These are phyloP conservation scores for Hymenoscyphus linearis DNA, from an alignment of 2,329 filamentous ascomycete genomes.

Conservation along the genomic window DNA sequence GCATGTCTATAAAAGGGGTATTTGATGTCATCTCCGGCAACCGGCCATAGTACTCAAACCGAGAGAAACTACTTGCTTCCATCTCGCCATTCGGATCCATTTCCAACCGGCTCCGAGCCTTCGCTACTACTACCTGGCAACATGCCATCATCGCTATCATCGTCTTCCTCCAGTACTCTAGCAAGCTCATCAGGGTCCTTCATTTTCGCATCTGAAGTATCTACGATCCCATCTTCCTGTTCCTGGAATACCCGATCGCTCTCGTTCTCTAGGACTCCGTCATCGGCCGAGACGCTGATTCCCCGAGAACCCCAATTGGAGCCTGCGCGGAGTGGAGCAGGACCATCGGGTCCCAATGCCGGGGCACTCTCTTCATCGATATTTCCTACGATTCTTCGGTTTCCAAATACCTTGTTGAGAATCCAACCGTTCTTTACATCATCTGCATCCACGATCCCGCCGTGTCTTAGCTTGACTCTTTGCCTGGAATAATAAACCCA, in stretches of 20 bases:
- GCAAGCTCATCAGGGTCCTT: constrained; percentile 61
- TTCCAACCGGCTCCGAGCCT: constrained; percentile 17
- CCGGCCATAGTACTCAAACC: too few species aligned
- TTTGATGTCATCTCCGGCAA: neutral
- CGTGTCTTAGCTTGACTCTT: constrained; percentile 84
- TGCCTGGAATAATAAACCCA: constrained; percentile 96
- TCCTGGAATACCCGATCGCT: constrained; percentile 37
- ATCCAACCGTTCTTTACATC: constrained; percentile 84
- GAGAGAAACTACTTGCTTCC: constrained; percentile 9
- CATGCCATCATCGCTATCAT: constrained; percentile 28
- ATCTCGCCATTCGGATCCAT: constrained; percentile 27
- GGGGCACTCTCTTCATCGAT: constrained; percentile 22
- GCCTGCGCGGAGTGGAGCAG: neutral
- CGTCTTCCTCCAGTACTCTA: constrained; percentile 52
- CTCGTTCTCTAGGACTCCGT: constrained; percentile 49
- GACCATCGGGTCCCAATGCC: constrained; percentile 26
- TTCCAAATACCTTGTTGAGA: constrained; percentile 70
- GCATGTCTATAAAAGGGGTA: neutral
- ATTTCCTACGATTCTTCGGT: constrained; percentile 49
- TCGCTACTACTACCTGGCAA: constrained; percentile 9
- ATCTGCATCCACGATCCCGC: constrained; percentile 84
- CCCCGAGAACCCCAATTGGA: constrained; percentile 55
- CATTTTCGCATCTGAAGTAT: constrained; percentile 56
- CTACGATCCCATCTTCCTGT: constrained; percentile 42
- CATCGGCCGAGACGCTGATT: constrained; percentile 63